These are phyloP conservation scores for Geotrichum reessii DNA, from an alignment of 1,139 yeast genomes.

Conservation along the genomic window DNA sequence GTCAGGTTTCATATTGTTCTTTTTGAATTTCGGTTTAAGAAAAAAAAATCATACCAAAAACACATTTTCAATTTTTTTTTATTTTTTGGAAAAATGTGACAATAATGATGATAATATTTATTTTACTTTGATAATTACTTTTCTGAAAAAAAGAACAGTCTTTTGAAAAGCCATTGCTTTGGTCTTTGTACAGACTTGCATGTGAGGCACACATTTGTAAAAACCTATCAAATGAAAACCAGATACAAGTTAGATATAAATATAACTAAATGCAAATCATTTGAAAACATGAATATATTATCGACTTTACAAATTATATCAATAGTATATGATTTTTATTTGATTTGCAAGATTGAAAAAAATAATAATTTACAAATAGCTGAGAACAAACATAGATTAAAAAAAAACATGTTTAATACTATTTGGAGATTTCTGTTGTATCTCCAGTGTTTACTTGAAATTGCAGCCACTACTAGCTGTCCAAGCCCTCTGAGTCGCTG, in stretches of 20 bases:
- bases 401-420: neutral
- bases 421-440: neutral
- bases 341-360: too few relatives aligned
- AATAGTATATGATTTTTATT: too few relatives aligned
- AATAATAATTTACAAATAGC: too few relatives aligned
- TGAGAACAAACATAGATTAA: neutral
- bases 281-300: neutral
- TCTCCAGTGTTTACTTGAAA: conserved; percentile 4
- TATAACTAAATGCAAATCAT: neutral
- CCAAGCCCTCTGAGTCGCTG: conserved; percentile 4
- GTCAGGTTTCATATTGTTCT: neutral
- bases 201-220: neutral
- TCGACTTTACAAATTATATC: too few relatives aligned
- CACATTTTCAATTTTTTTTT: neutral
- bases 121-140: neutral
- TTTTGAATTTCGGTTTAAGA: neutral
- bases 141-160: neutral
- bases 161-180: too few relatives aligned
- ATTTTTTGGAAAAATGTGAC: neutral
- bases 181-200: neutral
- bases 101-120: neutral
- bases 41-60: neutral
- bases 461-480: conserved; percentile 4
- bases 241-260: neutral
- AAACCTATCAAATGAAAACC: neutral